Evolutionary conservation across 1,139 yeast genomes (phyloP).

Genomic region (Tardiomyces blankii): DNA sequence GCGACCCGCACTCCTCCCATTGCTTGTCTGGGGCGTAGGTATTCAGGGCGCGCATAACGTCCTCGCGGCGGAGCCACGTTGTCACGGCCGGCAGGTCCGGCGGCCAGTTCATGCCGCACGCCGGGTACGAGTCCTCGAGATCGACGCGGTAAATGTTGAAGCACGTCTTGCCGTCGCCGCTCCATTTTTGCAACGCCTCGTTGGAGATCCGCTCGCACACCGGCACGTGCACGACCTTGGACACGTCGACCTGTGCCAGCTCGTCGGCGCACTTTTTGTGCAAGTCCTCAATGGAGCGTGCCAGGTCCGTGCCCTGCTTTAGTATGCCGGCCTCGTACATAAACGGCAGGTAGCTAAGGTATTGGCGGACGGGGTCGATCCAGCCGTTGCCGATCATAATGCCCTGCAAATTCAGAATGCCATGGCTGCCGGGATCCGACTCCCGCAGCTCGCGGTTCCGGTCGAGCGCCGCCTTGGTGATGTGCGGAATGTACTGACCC

Average conservation of each 20-base stretch:
- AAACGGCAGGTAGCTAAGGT: constrained; percentile 71
- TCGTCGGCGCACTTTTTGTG: constrained; percentile 21
- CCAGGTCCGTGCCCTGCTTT: constrained; percentile 19
- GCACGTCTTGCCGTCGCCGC: constrained; percentile 34
- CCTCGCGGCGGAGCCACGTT: constrained; percentile 45
- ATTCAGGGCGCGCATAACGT: constrained; percentile 47
- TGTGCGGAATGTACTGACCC: constrained; percentile 90
- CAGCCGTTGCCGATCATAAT: constrained; percentile 91
- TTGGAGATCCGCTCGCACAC: constrained; percentile 19
- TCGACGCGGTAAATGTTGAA: constrained; percentile 75
- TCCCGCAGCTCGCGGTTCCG: constrained; percentile 28
- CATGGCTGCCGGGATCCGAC: constrained; percentile 7
- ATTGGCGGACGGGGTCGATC: constrained; percentile 85
- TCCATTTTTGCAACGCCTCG: constrained; percentile 9
- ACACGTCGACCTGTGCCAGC: constrained; percentile 18
- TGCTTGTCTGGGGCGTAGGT: constrained; percentile 10
- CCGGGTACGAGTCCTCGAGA: constrained; percentile 59
- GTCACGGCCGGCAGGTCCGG: constrained; percentile 48
- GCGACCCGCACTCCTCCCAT: constrained; percentile 72
- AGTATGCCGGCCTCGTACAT: constrained; percentile 51
- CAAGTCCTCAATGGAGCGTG: constrained; percentile 20
- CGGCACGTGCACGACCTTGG: constrained; percentile 15
- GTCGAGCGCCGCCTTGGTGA: constrained; percentile 52
- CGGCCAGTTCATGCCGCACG: constrained; percentile 97
- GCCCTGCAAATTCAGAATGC: constrained; percentile 42